Evolutionary conservation across 192 early-diverging fungal species (phyloP), one percentile per base, ranked within the genome.

Genomic region (Helicostylum pulchrum): DNA sequence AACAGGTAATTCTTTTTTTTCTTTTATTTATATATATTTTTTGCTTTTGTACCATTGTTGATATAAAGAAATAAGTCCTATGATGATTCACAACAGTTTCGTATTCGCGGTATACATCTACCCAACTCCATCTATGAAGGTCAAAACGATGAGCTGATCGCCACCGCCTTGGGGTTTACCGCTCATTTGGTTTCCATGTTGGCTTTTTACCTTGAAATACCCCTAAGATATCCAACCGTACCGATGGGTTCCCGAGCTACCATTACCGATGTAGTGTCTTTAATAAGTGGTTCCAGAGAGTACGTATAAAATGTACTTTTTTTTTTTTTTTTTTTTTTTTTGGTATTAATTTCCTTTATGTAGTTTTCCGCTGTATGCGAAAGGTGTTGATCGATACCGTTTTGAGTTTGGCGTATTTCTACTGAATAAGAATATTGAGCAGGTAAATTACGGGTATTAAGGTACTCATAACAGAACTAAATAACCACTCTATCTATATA

Each of bases 341-440:
- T 14, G 55, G 17, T 47, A 44, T 5, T 61, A 47, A 44, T 61
- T 42, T 58, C 55, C 9, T 21, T 32, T 52, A 20, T 42, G n/a
- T 10, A 93, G 88, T 17, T 92, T 91, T 75, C 92, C 92, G 2
- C 73, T 94, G 17, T 91, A 80, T 72, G 57, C 77, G 3, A 85
- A 82, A 76, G 88, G 89, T 0, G 74, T 78, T 2, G 90, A 93
- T 42, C 67, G 78, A 7, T 70, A 80, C 64, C 77, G 88, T 12
- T 92, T 92, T 71, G 91, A 92, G 23, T 94, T 91, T 74, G 90
- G 80, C 7, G 92, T 94, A 4, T 94, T 92, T 74, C 65, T 94
- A 34, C 45, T 94, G 55, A 94, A 92, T 66, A 94, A 94, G 74
- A 79, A 94, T 55, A 84, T 94, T 72, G 92, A 94, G 67, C 91